Base-by-base conservation (phyloP, 1,139 yeast genomes). In the Blastobotrys apis region DNA sequence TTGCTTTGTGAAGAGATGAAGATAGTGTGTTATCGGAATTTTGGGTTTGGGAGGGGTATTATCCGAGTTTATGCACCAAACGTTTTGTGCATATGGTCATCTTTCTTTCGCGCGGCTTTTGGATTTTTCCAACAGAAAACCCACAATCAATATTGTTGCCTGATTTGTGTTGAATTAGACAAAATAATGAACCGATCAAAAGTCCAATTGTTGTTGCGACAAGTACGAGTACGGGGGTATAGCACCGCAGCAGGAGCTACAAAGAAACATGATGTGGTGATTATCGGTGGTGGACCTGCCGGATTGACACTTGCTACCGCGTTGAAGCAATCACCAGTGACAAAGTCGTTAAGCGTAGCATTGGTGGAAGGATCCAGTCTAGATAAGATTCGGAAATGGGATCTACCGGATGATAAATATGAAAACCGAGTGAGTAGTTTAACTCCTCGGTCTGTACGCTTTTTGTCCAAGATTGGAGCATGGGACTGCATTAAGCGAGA, bases 241-340 rank as follows among this genome's bases (percentile, higher is more conserved):
- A n/a, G n/a, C n/a, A n/a, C n/a, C n/a, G 26, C 26, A 6, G 15
- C 36, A n/a, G 16, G 9, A 19, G 26, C 36, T 17, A 33, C 13
- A 19, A 32, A 22, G 20, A 33, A 33, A 23, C 50, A 54, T 29
- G 99, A 92, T 62, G 79, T 94, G 20, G 81, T 86, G 10, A 84
- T 92, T 47, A 84, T 94, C 38, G 99, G 99, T 21, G 98, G 95
- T 5, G 99, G 99, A 0, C 96, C 97, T 1, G 97, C 98, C 0
- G 99, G 99, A 0, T 68, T 92, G 45, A 82, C 97, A 1, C 69
- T 92, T 32, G 81, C 94, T 2, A 75, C 95, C 0, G 94, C 95
- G 0, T 61, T 82, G 60, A 74, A 84, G 60, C 73, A 75, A 54
- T 81, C 90, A 1, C 79, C 82, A 8, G 64, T 71, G 31, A 77